Evolutionary conservation across 2,329 filamentous ascomycete genomes (phyloP), one percentile per base, ranked within the genome.

Genomic region (Trichoderma cornu-damae): DNA sequence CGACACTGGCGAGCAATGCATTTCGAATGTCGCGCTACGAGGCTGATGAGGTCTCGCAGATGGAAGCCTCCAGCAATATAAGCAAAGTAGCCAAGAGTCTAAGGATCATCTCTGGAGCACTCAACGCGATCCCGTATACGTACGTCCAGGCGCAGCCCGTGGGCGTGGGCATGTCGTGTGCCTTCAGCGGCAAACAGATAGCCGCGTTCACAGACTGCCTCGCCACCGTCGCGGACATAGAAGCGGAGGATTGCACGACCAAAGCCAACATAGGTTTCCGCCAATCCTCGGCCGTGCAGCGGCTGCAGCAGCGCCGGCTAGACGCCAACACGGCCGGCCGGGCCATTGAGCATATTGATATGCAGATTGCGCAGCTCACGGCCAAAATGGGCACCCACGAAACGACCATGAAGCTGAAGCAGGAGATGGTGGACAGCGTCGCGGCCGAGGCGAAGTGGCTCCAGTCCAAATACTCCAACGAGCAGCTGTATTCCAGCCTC

Each of bases 311-410:
- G 11, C 54, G 59, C 54, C 59, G 53, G 43, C 44, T 54, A 42
- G 32, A 53, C 12, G 37, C 26, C 24, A 54, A 60, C 34, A 24
- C 58, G 16, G 54, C 44, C 14, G 56, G 51, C 6, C 51, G 48
- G 20, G 59, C 58, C 35, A 60, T 60, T 38, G 48, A 60, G 37
- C 54, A 60, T 43, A 58, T 54, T 9, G 58, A 60, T 34, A 32
- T 49, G 24, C 59, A 58, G 37, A 54, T 54, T 18, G 48, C 58
- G 28, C n/a, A n/a, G n/a, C n/a, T n/a, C n/a, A n/a, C n/a, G n/a
- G n/a, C n/a, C n/a, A n/a, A n/a, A n/a, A n/a, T n/a, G n/a, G n/a
- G n/a, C n/a, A n/a, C n/a, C n/a, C n/a, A n/a, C n/a, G n/a, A n/a
- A n/a, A n/a, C n/a, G n/a, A 54, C 59, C 8, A 26, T 55, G 3